Base-by-base conservation (phyloP, 495 filamentous ascomycete genomes). In the Bathelium albidoporum region DNA sequence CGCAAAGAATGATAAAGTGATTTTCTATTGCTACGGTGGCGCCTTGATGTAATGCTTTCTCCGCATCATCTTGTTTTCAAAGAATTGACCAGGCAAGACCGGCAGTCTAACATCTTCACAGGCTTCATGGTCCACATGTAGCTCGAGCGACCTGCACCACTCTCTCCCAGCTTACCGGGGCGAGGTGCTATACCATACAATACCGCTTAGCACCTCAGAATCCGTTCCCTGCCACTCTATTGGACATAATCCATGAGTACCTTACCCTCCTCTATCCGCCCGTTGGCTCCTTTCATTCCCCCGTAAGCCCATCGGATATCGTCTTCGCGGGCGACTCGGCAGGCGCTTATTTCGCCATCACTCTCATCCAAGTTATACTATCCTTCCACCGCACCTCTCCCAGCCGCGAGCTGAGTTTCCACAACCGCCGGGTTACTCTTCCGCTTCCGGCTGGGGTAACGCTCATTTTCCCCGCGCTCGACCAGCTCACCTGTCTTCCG, bases 201-300 rank as follows among this genome's bases (percentile, higher is more conserved):
- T 75, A 78, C 59, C 71, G 76, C 7, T 53, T 75, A 11, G 72
- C 75, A 0, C 74, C 75, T 2, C 74, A 77, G 53, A 59, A 76
- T 55, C 70, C 71, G 9, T 69, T 72, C 49, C 72, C 72, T 22
- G 72, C 66, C 1, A 70, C 72, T 0, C 58, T 70, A 1, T 70
- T 74, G 32, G 76, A 79, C 55, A 32, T 61, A 9, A 45, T 71
- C 5, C 20, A 63, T 28, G 64, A 52, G 20, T 71, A 71, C 36
- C 65, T 71, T 0, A 59, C 63, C 32, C 59, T 71, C 12, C 59
- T 69, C 10, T 55, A 55, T 59, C 69, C 67, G 12, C 64, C 67
- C 16, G 26, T 10, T 2, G 60, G 62, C 31, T 58, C 59, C n/a
- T 53, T 52, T 12, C 69, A 71, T 32, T 31, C 60, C 11, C 65